Evolutionary conservation across 371 early-diverging fungal genomes (phyloP).

Genomic region (Coemansia sp.): DNA sequence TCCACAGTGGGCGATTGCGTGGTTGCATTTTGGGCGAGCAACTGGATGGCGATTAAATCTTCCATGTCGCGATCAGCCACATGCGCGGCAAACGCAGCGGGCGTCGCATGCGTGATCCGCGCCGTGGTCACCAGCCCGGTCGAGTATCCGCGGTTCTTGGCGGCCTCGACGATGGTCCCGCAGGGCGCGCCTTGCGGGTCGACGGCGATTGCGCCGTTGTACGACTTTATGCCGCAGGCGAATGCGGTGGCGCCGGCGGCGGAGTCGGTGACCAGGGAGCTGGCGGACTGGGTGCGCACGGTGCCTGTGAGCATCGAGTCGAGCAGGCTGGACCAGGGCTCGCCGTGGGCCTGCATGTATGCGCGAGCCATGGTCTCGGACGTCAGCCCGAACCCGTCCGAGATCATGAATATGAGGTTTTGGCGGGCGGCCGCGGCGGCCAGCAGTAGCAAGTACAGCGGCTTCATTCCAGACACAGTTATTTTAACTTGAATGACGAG

Average conservation of each 20-base stretch:
- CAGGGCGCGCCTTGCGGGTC: constrained; percentile 64
- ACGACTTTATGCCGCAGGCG: constrained; percentile 78
- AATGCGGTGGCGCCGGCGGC: constrained; percentile 96
- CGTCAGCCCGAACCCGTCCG: constrained; percentile 66
- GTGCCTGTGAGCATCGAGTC: constrained; percentile 82
- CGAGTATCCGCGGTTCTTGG: constrained; percentile 70
- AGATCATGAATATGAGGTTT: constrained; percentile 61
- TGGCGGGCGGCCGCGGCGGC: background rate
- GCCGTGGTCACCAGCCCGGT: constrained; percentile 92
- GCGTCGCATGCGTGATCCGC: constrained; percentile 89
- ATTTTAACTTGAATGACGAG: too few species aligned
- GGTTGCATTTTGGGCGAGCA: constrained; percentile 74
- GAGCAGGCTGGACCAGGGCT: constrained; percentile 56
- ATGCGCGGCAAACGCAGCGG: constrained; percentile 80
- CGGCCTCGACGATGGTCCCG: constrained; percentile 93
- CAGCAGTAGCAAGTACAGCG: background rate
- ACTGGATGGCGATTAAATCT: constrained; percentile 77
- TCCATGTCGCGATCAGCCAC: constrained; percentile 73
- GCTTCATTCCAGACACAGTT: too few species aligned
- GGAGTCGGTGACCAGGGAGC: constrained; percentile 85
- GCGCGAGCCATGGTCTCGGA: constrained; percentile 60
- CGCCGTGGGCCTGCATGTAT: constrained; percentile 14
- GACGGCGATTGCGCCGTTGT: constrained; percentile 85
- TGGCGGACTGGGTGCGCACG: constrained; percentile 79
- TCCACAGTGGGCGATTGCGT: constrained; percentile 65